These are phyloP conservation scores for Dovyalis caffra DNA, from an alignment of 345 rosid species.

Conservation along the genomic window DNA sequence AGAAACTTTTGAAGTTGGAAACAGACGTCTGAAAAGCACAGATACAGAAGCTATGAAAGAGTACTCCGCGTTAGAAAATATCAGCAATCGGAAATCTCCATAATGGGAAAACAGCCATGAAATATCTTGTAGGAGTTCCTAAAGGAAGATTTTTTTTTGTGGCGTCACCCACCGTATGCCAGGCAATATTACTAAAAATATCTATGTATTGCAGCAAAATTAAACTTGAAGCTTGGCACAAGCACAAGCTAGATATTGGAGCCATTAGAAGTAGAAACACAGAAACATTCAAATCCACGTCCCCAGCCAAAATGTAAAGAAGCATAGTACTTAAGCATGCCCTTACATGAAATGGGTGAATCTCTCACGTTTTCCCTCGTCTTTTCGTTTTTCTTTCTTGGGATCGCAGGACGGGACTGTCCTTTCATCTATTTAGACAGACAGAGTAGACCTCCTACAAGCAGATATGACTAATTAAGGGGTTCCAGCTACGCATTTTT, in stretches of 20 bases:
- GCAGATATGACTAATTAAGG: too few species aligned
- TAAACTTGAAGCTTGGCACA: background rate
- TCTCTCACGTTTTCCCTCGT: background rate
- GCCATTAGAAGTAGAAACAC: too few species aligned
- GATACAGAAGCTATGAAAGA: background rate
- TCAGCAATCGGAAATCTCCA: background rate
- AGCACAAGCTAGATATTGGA: background rate
- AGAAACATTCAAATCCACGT: background rate
- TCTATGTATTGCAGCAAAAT: too few species aligned
- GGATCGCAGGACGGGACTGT: too few species aligned
- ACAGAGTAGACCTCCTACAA: background rate
- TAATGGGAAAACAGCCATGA: background rate
- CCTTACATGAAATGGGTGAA: background rate
- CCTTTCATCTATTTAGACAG: too few species aligned
- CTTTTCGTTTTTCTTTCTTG: too few species aligned
- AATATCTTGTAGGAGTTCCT: background rate
- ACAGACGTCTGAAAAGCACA: background rate
- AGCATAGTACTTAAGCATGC: background rate
- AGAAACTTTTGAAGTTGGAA: background rate
- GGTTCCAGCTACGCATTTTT: too few species aligned
- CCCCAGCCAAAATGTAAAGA: background rate
- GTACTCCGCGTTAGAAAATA: background rate
- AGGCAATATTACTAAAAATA: background rate
- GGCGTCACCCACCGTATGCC: background rate
- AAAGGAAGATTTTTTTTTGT: background rate